Conservation (phyloP, 176 grass and related monocot genomes). For the Carex kokanica region DNA sequence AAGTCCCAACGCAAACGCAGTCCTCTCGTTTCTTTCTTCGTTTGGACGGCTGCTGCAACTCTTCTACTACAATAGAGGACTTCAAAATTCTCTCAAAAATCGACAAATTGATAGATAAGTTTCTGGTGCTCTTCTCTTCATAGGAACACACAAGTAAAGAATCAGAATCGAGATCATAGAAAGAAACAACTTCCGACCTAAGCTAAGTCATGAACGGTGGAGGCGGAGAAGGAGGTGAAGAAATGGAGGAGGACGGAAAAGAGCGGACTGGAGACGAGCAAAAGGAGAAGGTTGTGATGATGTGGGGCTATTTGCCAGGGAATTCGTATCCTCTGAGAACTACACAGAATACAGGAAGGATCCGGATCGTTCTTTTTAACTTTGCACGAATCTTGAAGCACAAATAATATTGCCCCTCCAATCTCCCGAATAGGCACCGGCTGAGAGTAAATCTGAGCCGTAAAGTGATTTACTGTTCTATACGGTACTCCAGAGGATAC, state of each 20-base stretch:
- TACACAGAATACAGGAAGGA: too few species aligned
- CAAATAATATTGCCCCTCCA: too few species aligned
- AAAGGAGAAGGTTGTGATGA: constrained; percentile 71
- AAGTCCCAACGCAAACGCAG: too few species aligned
- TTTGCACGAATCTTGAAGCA: too few species aligned
- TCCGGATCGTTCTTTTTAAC: too few species aligned
- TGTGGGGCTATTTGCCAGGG: constrained; percentile 99
- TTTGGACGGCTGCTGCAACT: constrained; percentile 30
- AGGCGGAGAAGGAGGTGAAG: constrained; percentile 28
- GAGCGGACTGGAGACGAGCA: constrained; percentile 18
- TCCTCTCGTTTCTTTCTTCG: constrained; percentile 34
- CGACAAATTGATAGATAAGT: constrained; percentile 14
- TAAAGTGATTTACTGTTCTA: too few species aligned
- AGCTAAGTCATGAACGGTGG: constrained; percentile 61
- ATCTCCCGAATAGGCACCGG: too few species aligned
- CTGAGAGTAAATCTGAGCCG: too few species aligned
- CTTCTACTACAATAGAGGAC: constrained; percentile 18
- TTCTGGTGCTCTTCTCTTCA: background rate
- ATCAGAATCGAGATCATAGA: background rate
- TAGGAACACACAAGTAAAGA: background rate
- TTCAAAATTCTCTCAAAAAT: background rate
- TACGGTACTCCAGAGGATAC: too few species aligned
- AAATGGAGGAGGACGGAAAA: constrained; percentile 46
- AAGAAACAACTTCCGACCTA: background rate
- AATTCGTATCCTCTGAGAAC: too few species aligned